Percentiles rank a stretch among this genome's conserved stretches.
These are phyloP conservation scores for Schwanniomyces vanrijiae DNA, from an alignment of 805 yeast species.

Conservation along the genomic window DNA sequence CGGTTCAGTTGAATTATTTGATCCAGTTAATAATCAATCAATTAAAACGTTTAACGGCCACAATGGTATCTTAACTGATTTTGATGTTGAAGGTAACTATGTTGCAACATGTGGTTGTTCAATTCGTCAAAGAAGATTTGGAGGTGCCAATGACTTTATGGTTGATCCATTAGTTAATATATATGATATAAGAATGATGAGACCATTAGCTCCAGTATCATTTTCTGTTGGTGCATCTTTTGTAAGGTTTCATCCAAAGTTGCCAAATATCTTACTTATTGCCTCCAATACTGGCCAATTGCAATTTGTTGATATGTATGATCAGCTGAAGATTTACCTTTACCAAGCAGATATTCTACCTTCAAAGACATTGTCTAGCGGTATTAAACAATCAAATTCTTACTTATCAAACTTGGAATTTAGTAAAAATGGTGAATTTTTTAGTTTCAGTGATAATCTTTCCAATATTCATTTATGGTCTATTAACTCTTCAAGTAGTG, in stretches of 20 bases:
- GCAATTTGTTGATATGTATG: slow-evolving; percentile 80
- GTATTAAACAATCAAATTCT: slow-evolving; percentile 8
- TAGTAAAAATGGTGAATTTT: slow-evolving; percentile 72
- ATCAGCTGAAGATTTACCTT: slow-evolving; percentile 65
- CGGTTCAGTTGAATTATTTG: slow-evolving; percentile 66
- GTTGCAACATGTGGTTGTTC: slow-evolving; percentile 83
- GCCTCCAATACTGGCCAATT: slow-evolving; percentile 79
- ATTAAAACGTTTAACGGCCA: slow-evolving; percentile 60
- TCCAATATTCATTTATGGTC: slow-evolving; percentile 72
- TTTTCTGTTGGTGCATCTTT: slow-evolving; percentile 88
- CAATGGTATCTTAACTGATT: slow-evolving; percentile 59
- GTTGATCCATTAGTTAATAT: slow-evolving; percentile 81
- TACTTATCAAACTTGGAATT: slow-evolving; percentile 52
- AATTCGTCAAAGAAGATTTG: slow-evolving; percentile 53
- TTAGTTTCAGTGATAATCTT: slow-evolving; percentile 66
- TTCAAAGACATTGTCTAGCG: slow-evolving; percentile 4
- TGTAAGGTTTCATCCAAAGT: slow-evolving; percentile 81
- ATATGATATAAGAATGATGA: slow-evolving; percentile 73
- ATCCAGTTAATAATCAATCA: slow-evolving; percentile 47
- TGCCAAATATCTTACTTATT: slow-evolving; percentile 73
- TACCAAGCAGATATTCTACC: slow-evolving; percentile 62
- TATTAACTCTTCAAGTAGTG: slow-evolving; percentile 28
- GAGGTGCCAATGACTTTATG: slow-evolving; percentile 32
- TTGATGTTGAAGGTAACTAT: slow-evolving; percentile 64
- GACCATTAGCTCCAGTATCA: slow-evolving; percentile 74